Conservation (phyloP, 164 flowering plant species). For the Cinnamomum micranthum region DNA sequence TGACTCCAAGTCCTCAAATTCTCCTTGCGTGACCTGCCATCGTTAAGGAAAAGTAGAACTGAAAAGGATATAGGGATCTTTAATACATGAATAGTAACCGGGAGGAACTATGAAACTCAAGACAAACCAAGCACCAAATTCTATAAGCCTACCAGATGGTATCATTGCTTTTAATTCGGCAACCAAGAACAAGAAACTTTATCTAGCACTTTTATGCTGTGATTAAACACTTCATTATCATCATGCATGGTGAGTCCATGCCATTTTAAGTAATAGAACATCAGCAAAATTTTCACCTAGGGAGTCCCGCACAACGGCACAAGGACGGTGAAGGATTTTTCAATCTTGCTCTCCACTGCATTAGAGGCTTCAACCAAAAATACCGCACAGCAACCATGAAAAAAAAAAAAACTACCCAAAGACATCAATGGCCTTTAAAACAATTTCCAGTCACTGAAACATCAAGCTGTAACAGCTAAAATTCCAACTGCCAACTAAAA, state of each 20-base stretch:
- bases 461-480: background rate
- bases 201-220: background rate
- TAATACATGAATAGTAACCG: background rate
- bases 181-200: background rate
- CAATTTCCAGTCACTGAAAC: background rate
- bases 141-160: background rate
- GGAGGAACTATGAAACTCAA: background rate
- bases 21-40: background rate
- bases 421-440: background rate
- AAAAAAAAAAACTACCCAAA: no score
- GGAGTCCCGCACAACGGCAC: no score
- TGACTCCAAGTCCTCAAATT: background rate
- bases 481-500: no score
- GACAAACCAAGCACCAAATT: background rate
- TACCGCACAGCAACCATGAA: no score
- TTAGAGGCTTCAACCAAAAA: no score
- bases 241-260: no score
- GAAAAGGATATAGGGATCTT: background rate
- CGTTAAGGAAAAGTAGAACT: background rate
- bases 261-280: no score
- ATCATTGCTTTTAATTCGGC: background rate
- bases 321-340: no score
- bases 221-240: no score
- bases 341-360: no score
- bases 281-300: no score